phyloP scores from a whole-genome alignment of 1,284 basidiomycete genomes.

The Cryptococcus wingfieldii region DNA sequence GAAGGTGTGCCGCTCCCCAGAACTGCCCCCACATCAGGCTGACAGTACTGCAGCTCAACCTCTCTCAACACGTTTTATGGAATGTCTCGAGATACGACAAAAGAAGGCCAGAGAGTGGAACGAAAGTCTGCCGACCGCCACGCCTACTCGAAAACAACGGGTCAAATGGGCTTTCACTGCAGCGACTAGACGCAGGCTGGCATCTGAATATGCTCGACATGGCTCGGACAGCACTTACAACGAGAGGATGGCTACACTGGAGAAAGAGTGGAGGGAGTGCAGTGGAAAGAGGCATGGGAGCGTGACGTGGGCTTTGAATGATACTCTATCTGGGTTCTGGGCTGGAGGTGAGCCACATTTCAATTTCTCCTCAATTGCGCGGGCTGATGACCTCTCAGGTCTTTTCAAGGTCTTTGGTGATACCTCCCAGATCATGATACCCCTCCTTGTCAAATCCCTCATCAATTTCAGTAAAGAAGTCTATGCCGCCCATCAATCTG shows the following conservation, averaged over 20 bases:
- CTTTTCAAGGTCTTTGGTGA: constrained; percentile 71
- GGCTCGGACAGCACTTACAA: constrained; percentile 10
- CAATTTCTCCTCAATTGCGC: constrained; percentile 29
- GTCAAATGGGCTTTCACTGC: constrained; percentile 54
- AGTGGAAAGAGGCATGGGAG: constrained; percentile 53
- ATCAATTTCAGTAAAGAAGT: constrained; percentile 70
- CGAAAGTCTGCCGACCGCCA: constrained; percentile 14
- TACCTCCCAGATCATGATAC: constrained; percentile 65
- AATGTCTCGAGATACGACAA: constrained; percentile 26
- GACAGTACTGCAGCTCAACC: constrained; percentile 76
- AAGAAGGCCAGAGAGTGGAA: constrained; percentile 40
- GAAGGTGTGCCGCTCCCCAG: constrained; percentile 57
- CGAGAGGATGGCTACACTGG: constrained; percentile 17
- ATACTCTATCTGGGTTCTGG: constrained; percentile 70
- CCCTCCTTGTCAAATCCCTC: constrained; percentile 72
- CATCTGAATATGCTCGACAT: constrained; percentile 11
- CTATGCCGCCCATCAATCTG: constrained; percentile 54
- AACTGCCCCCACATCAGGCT: constrained; percentile 64
- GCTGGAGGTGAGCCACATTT: constrained; percentile 54
- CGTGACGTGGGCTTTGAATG: constrained; percentile 65
- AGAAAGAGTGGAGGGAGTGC: constrained; percentile 34
- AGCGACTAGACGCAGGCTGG: constrained; percentile 22
- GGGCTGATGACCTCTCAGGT: constrained; percentile 51
- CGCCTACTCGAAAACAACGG: constrained; percentile 52
- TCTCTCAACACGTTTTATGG: constrained; percentile 69